Evolutionary conservation across 768 basidiomycete species (phyloP).

Genomic region (Cystobasidium tubakii): DNA sequence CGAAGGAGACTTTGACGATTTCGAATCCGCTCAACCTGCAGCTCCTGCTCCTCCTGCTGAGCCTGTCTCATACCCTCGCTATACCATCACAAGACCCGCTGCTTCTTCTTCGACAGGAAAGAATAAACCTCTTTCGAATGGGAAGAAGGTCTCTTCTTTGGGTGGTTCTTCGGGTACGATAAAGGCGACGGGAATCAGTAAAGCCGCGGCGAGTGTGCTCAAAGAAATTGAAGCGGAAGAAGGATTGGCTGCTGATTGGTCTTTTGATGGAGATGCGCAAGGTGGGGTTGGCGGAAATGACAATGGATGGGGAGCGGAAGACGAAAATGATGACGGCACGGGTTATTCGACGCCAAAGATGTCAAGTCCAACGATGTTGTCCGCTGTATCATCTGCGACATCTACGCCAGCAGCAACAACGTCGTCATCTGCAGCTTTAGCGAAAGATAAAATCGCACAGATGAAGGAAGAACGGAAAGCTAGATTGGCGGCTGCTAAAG

Average conservation of each 20-base stretch:
- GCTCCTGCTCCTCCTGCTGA: slow-evolving; percentile 4
- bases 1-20: slow-evolving; percentile 88
- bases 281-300: not conserved
- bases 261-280: slow-evolving; percentile 12
- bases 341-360: not conserved
- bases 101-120: not conserved
- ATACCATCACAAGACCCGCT: slow-evolving; percentile 17
- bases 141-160: slow-evolving; percentile 8
- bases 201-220: not conserved
- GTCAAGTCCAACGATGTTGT: not conserved
- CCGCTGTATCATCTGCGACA: not conserved
- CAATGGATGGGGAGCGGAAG: not conserved
- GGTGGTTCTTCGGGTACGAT: not conserved
- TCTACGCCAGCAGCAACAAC: not conserved
- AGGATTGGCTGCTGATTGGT: slow-evolving; percentile 22
- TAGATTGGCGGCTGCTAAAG: slow-evolving; percentile 21
- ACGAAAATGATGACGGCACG: not conserved
- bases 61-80: slow-evolving; percentile 20
- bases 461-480: slow-evolving; percentile 38
- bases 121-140: not conserved
- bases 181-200: slow-evolving; percentile 4
- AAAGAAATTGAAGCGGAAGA: slow-evolving; percentile 19
- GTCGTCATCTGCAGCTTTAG: not conserved
- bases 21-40: slow-evolving; percentile 56
- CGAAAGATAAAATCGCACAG: slow-evolving; percentile 30